A percentile compares a stretch with the other conserved stretches of the same genome.
phyloP scores from a whole-genome alignment of 2,329 filamentous ascomycete species.

The Talaromyces sp. region DNA sequence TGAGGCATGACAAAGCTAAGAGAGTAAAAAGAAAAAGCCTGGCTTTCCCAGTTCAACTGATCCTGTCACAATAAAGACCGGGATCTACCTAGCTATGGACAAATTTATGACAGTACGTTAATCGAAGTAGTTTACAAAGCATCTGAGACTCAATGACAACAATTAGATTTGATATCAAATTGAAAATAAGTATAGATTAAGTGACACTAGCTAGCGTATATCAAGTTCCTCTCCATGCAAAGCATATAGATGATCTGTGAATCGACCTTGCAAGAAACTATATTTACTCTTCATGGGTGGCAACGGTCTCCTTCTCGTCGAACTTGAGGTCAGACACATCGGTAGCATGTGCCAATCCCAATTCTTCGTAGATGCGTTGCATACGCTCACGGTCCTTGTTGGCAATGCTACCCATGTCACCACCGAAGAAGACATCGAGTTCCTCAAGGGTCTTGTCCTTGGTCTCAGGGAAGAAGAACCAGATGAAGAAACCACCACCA shows the following conservation, averaged over 20 bases:
- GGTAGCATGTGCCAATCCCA: constrained; percentile 7
- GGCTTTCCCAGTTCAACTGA: no score
- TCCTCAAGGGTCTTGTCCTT: constrained; percentile 16
- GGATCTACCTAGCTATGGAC: no score
- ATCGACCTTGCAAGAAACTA: background rate
- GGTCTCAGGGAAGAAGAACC: constrained; percentile 20
- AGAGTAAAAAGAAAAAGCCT: no score
- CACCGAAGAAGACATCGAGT: constrained; percentile 14
- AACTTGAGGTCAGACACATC: constrained; percentile 11
- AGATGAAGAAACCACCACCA: constrained; percentile 19
- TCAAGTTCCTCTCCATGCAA: background rate
- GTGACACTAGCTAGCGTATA: background rate
- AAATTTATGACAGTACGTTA: no score
- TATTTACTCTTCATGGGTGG: constrained; percentile 11
- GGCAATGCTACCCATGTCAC: constrained; percentile 14
- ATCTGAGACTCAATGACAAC: background rate
- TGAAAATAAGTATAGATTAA: constrained; percentile 2
- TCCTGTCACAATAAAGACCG: no score
- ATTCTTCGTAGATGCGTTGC: constrained; percentile 13
- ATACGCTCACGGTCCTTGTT: constrained; percentile 12
- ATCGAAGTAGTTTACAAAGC: no score
- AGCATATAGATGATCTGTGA: background rate
- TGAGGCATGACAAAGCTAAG: no score
- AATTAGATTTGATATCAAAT: constrained; percentile 2
- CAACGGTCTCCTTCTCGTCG: background rate